These are phyloP conservation scores for Ophiosphaerella korrae DNA, from an alignment of 2,329 filamentous ascomycete species.

Conservation along the genomic window DNA sequence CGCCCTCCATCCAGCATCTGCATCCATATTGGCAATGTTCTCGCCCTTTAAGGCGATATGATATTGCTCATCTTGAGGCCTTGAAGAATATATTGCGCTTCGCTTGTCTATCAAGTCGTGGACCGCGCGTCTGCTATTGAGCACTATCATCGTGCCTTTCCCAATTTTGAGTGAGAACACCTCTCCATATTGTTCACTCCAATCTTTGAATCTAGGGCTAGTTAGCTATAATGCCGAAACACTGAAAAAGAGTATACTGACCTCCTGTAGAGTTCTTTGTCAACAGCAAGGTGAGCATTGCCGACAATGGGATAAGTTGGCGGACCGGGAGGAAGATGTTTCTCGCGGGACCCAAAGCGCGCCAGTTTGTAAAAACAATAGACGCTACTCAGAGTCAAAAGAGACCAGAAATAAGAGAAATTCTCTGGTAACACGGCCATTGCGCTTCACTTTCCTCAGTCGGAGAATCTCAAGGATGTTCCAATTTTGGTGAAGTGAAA, in stretches of 20 bases:
- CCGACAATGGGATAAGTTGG: slow-evolving; percentile 32
- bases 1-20: slow-evolving; percentile 22
- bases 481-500: neutral
- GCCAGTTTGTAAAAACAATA: slow-evolving; percentile 21
- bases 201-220: slow-evolving; percentile 22
- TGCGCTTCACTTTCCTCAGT: neutral
- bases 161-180: slow-evolving; percentile 27
- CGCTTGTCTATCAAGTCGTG: slow-evolving; percentile 24
- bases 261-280: slow-evolving; percentile 23
- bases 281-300: slow-evolving; percentile 28
- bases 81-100: slow-evolving; percentile 19
- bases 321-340: slow-evolving; percentile 34
- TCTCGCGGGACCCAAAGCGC: slow-evolving; percentile 29
- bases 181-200: slow-evolving; percentile 24
- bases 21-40: slow-evolving; percentile 26
- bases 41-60: slow-evolving; percentile 15
- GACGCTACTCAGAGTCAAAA: slow-evolving; percentile 3
- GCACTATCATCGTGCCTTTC: slow-evolving; percentile 23
- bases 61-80: slow-evolving; percentile 20
- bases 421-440: slow-evolving; percentile 6
- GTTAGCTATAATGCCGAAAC: slow-evolving; percentile 5
- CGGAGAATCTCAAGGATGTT: neutral
- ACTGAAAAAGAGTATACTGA: slow-evolving; percentile 4
- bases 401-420: slow-evolving; percentile 12
- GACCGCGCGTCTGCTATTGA: slow-evolving; percentile 21